Evolutionary conservation across 2,329 filamentous ascomycete genomes (phyloP).

Genomic region (Rutstroemia sp.): DNA sequence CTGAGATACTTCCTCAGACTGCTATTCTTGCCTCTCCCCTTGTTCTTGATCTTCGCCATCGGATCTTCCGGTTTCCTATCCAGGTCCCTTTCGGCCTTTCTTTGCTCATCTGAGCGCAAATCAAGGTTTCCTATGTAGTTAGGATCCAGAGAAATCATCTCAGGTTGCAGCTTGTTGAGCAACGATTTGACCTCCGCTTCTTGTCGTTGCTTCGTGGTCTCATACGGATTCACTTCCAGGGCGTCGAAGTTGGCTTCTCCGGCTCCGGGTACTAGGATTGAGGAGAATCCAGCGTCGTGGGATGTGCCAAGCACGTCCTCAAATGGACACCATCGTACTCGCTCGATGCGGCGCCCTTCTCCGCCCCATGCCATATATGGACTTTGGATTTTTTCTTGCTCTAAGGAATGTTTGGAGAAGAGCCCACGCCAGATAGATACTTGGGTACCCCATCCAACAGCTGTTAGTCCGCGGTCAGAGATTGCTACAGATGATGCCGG

Average conservation of each 20-base stretch:
- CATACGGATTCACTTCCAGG: constrained; percentile 89
- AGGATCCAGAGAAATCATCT: constrained; percentile 94
- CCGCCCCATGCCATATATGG: constrained; percentile 94
- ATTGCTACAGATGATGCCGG: constrained; percentile 81
- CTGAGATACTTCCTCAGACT: constrained; percentile 80
- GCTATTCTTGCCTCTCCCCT: constrained; percentile 82
- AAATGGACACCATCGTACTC: constrained; percentile 85
- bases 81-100: constrained; percentile 68
- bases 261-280: constrained; percentile 85
- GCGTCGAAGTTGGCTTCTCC: constrained; percentile 96
- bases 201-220: constrained; percentile 85
- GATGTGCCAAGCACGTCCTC: constrained; percentile 86
- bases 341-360: constrained; percentile 73
- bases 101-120: constrained; percentile 68
- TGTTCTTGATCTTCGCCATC: constrained; percentile 61
- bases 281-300: constrained; percentile 81
- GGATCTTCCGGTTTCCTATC: constrained; percentile 57
- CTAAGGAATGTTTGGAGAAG: constrained; percentile 63
- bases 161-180: constrained; percentile 89
- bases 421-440: constrained; percentile 87
- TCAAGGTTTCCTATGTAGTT: constrained; percentile 88
- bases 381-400: constrained; percentile 73
- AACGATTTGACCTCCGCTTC: constrained; percentile 84
- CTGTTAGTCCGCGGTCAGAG: constrained; percentile 80
- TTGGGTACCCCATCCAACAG: constrained; percentile 85